Base-by-base conservation (phyloP, 495 filamentous ascomycete genomes). In the Hyaloscypha variabilis region DNA sequence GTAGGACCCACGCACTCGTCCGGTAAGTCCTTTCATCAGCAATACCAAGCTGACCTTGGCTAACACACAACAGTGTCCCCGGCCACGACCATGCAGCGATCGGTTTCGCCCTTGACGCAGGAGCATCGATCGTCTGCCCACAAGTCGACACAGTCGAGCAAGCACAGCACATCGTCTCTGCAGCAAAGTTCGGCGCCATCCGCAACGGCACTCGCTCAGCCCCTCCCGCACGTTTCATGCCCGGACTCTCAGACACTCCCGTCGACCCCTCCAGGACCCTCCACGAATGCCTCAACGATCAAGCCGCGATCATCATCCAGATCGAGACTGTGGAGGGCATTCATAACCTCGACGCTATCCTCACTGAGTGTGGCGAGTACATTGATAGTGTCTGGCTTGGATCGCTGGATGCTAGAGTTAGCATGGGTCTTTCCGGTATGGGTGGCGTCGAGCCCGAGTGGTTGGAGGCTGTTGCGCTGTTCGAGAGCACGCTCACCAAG, bases 311-410 rank as follows among this genome's bases (percentile, higher is more conserved):
- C 63, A 75, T 77, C 66, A 78, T 81, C 63, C 77, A 81, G 67
- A 81, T 87, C 70, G 79, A 86, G 67, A 72, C 82, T 30, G 73
- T 84, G 58, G 82, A 81, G 67, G 76, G 75, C 62, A 82, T 87
- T 67, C 70, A 75, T 58, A 85, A 88, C 73, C 75, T 88, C 29
- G 77, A 81, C 62, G 76, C 75, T 46, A 83, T 87, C 61, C 75
- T 85, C 70, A 79, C 77, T 28, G 77, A 69, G 39, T 70, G 72
- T 24, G 64, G 64, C 8, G 75, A 79, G 25, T 73, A 77, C 24
- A 81, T 81, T 49, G 80, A 81, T 63, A 65, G 74, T 51, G 75
- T 78, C 6, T 82, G 79, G 79, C 72, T 81, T 6, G 79, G 79
- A n/a, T 60, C 67, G 8, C 72, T 82, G 23, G 80, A 82, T 70